These are phyloP conservation scores for Hordeum marinum DNA, from an alignment of 176 grass and related monocot genomes.

Conservation along the genomic window DNA sequence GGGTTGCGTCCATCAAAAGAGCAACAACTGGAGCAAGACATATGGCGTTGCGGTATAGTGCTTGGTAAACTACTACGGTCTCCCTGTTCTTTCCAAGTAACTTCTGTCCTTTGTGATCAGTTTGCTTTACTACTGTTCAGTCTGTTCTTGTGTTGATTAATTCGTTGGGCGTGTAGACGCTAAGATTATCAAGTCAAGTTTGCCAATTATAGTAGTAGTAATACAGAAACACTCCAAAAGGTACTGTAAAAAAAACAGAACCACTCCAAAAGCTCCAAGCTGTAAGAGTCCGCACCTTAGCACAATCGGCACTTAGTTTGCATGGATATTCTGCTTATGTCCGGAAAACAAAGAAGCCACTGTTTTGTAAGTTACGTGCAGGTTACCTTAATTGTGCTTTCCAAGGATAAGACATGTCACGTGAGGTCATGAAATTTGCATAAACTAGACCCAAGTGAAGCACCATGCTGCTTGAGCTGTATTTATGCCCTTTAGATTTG, in stretches of 20 bases:
- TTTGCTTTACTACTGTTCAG: background rate
- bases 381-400: background rate
- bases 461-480: constrained; percentile 29
- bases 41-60: background rate
- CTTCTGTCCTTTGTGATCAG: constrained; percentile 17
- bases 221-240: background rate
- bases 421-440: background rate
- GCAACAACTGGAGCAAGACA: constrained; percentile 25
- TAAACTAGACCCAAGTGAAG: background rate
- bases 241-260: background rate
- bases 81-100: constrained; percentile 28
- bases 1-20: background rate
- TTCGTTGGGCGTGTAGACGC: constrained; percentile 16
- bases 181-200: background rate
- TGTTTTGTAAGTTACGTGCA: background rate
- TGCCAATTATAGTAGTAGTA: background rate
- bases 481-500: constrained; percentile 30
- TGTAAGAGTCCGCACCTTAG: background rate
- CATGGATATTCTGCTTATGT: background rate
- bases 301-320: background rate
- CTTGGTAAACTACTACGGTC: constrained; percentile 4
- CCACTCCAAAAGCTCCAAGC: background rate
- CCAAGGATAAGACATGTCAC: no score
- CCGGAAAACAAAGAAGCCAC: background rate
- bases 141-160: constrained; percentile 17